These are phyloP conservation scores for Claviceps arundinis DNA, from an alignment of 2,329 filamentous ascomycete genomes.

Conservation along the genomic window DNA sequence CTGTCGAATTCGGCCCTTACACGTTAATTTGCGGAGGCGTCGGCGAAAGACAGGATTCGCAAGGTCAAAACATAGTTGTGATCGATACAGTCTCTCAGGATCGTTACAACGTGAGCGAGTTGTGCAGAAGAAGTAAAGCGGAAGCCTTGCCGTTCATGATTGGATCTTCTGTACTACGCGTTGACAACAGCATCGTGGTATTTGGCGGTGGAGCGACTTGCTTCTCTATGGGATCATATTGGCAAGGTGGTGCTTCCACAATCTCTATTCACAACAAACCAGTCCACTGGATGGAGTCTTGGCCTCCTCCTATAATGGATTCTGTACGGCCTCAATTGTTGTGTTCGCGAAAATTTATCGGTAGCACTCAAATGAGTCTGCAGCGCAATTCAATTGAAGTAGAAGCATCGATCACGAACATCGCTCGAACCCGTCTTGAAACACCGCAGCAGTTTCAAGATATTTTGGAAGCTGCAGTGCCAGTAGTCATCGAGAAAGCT, in stretches of 20 bases:
- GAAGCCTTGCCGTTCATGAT: slow-evolving; percentile 48
- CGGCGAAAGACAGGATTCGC: slow-evolving; percentile 13
- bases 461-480: slow-evolving; percentile 44
- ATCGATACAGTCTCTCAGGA: slow-evolving; percentile 18
- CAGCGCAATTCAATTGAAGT: neutral
- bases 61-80: slow-evolving; percentile 17
- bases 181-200: slow-evolving; percentile 42
- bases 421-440: slow-evolving; percentile 40
- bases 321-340: slow-evolving; percentile 9
- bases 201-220: slow-evolving; percentile 75
- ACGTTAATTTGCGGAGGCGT: slow-evolving; percentile 21
- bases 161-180: slow-evolving; percentile 45
- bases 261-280: slow-evolving; percentile 14
- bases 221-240: slow-evolving; percentile 81
- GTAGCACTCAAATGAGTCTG: slow-evolving; percentile 3
- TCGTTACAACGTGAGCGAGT: slow-evolving; percentile 13
- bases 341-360: slow-evolving; percentile 16
- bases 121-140: slow-evolving; percentile 3
- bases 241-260: slow-evolving; percentile 51
- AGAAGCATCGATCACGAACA: slow-evolving; percentile 15
- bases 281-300: neutral
- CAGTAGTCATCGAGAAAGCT: slow-evolving; percentile 46
- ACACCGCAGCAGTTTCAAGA: slow-evolving; percentile 44
- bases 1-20: slow-evolving; percentile 10
- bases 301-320: neutral